phyloP scores from a whole-genome alignment of 192 early-diverging fungal species.

The Pilaira anomala region DNA sequence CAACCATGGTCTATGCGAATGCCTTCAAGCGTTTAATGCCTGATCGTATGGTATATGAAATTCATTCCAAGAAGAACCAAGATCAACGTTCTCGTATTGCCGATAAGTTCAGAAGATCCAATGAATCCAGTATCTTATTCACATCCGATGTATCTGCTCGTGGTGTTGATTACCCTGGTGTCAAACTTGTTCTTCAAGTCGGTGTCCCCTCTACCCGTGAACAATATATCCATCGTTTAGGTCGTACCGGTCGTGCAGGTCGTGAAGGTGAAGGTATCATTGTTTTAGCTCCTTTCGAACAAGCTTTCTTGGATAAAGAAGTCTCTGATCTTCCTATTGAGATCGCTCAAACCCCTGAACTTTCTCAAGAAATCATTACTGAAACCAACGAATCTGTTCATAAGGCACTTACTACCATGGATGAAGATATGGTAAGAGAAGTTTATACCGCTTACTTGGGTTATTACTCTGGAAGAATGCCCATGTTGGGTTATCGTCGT shows the following conservation, averaged over 20 bases:
- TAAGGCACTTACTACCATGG: slow-evolving; percentile 41
- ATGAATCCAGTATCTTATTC: slow-evolving; percentile 64
- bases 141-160: slow-evolving; percentile 96
- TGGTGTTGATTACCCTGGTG: slow-evolving; percentile 95
- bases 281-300: slow-evolving; percentile 77
- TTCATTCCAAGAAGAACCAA: slow-evolving; percentile 80
- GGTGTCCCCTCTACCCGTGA: slow-evolving; percentile 80
- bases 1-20: slow-evolving; percentile 59
- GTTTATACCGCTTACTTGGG: slow-evolving; percentile 63
- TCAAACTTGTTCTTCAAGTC: slow-evolving; percentile 86
- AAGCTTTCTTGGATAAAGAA: slow-evolving; percentile 58
- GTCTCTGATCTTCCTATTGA: slow-evolving; percentile 58
- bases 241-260: slow-evolving; percentile 95
- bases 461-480: slow-evolving; percentile 44
- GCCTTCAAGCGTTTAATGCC: slow-evolving; percentile 52
- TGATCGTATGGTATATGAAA: slow-evolving; percentile 27
- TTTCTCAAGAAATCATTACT: slow-evolving; percentile 26
- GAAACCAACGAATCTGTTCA: slow-evolving; percentile 22
- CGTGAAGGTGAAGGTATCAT: slow-evolving; percentile 84
- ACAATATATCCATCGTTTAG: slow-evolving; percentile 95
- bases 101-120: slow-evolving; percentile 66
- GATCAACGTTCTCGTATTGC: slow-evolving; percentile 65
- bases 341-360: slow-evolving; percentile 40
- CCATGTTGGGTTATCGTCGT: slow-evolving; percentile 39
- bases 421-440: slow-evolving; percentile 46